These are phyloP conservation scores for Ganoderma resinaceum DNA, from an alignment of 1,284 basidiomycete species.

Conservation along the genomic window DNA sequence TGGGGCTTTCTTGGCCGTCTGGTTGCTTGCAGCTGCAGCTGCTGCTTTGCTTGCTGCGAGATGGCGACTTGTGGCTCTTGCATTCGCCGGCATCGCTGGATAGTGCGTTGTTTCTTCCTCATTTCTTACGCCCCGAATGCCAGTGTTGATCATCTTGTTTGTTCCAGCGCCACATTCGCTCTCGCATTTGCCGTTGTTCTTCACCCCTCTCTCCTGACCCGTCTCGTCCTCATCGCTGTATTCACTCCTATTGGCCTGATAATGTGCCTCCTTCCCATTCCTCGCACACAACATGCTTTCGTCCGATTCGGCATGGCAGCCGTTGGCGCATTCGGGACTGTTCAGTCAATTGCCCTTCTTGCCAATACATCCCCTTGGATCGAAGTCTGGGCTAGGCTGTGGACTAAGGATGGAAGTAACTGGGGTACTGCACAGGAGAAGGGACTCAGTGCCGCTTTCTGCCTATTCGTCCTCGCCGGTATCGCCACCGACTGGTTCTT, in stretches of 20 bases:
- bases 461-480: slow-evolving; percentile 57
- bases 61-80: slow-evolving; percentile 54
- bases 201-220: slow-evolving; percentile 64
- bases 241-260: slow-evolving; percentile 48
- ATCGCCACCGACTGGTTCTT: slow-evolving; percentile 61
- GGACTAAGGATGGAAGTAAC: slow-evolving; percentile 50
- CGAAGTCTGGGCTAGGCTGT: slow-evolving; percentile 67
- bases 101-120: slow-evolving; percentile 48
- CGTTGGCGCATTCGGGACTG: slow-evolving; percentile 63
- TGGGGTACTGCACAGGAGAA: slow-evolving; percentile 65
- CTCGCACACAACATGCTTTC: slow-evolving; percentile 50
- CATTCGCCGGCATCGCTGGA: slow-evolving; percentile 55
- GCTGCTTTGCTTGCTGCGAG: slow-evolving; percentile 57
- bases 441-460: slow-evolving; percentile 63
- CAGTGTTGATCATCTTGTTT: neutral
- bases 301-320: slow-evolving; percentile 59
- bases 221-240: slow-evolving; percentile 58
- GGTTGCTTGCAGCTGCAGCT: slow-evolving; percentile 57
- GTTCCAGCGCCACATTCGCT: slow-evolving; percentile 52
- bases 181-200: slow-evolving; percentile 61
- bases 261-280: slow-evolving; percentile 54
- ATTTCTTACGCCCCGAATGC: neutral
- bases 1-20: slow-evolving; percentile 63
- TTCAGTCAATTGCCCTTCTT: slow-evolving; percentile 61
- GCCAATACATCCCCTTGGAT: slow-evolving; percentile 60